A percentile compares a stretch with the other conserved stretches of the same genome.
These are phyloP conservation scores for Posidonia oceanica DNA, from an alignment of 116 monocot genomes.

Conservation along the genomic window DNA sequence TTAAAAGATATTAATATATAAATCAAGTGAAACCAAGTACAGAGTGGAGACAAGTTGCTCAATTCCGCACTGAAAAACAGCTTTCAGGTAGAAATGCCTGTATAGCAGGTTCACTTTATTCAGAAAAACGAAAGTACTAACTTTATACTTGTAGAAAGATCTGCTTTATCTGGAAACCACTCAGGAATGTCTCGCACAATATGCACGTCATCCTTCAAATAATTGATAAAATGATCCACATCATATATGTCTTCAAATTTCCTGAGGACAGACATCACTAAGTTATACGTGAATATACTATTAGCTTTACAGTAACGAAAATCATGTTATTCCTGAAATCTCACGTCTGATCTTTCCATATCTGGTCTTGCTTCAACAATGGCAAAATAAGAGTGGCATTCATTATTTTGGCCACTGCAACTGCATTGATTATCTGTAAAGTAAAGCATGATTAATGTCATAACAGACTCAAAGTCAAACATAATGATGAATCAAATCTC, in stretches of 20 bases:
- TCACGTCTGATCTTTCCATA: conserved; percentile 99
- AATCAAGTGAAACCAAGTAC: no score
- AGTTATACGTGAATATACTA: not conserved
- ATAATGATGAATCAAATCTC: no score
- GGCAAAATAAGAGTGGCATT: conserved; percentile 93
- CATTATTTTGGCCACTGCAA: conserved; percentile 97
- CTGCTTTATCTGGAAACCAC: conserved; percentile 74
- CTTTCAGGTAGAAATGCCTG: no score
- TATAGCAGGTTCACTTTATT: no score
- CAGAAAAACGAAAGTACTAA: not conserved
- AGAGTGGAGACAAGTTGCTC: no score
- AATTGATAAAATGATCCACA: conserved; percentile 92
- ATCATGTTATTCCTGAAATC: conserved; percentile 8
- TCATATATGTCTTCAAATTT: conserved; percentile 99
- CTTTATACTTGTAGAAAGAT: conserved; percentile 89
- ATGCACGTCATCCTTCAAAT: conserved; percentile 95
- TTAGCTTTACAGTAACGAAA: not conserved
- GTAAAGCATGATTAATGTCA: not conserved
- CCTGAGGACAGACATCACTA: conserved; percentile 23
- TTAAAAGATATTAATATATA: no score
- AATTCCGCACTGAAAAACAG: no score
- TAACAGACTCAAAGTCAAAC: no score
- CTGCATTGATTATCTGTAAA: conserved; percentile 96
- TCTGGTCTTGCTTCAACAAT: conserved; percentile 94
- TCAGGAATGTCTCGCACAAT: conserved; percentile 87